These are phyloP conservation scores for Calonectria naviculata DNA, from an alignment of 2,329 filamentous ascomycete species.

Conservation along the genomic window DNA sequence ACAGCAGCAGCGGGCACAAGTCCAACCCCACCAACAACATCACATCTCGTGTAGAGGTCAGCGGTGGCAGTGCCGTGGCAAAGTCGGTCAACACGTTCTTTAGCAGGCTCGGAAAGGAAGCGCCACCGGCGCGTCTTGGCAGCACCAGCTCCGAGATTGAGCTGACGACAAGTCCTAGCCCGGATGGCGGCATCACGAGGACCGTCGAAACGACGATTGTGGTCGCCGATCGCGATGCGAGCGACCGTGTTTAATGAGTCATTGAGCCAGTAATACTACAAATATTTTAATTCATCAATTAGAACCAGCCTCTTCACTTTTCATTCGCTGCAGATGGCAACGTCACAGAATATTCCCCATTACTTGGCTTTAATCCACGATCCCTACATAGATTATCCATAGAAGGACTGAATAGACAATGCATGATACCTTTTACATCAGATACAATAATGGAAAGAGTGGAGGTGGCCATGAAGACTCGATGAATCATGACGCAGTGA, in stretches of 20 bases:
- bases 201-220: conserved; percentile 29
- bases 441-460: too few species aligned
- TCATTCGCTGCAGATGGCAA: not conserved
- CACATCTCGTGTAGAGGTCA: conserved; percentile 26
- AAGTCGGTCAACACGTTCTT: not conserved
- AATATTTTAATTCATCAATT: not conserved
- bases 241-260: not conserved
- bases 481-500: too few species aligned
- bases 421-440: too few species aligned
- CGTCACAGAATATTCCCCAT: not conserved
- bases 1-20: conserved; percentile 15
- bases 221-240: conserved; percentile 8
- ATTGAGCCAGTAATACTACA: not conserved
- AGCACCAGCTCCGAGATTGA: conserved; percentile 24
- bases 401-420: not conserved
- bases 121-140: not conserved
- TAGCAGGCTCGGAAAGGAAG: conserved; percentile 17
- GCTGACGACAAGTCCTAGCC: conserved; percentile 14
- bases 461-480: too few species aligned
- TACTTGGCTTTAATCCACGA: not conserved
- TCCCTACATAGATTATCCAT: not conserved
- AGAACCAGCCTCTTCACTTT: not conserved
- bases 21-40: conserved; percentile 24
- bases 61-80: not conserved
- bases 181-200: conserved; percentile 26